These are phyloP conservation scores for Rhodomyrtus psidioides DNA, from an alignment of 441 rosid species.

Conservation along the genomic window DNA sequence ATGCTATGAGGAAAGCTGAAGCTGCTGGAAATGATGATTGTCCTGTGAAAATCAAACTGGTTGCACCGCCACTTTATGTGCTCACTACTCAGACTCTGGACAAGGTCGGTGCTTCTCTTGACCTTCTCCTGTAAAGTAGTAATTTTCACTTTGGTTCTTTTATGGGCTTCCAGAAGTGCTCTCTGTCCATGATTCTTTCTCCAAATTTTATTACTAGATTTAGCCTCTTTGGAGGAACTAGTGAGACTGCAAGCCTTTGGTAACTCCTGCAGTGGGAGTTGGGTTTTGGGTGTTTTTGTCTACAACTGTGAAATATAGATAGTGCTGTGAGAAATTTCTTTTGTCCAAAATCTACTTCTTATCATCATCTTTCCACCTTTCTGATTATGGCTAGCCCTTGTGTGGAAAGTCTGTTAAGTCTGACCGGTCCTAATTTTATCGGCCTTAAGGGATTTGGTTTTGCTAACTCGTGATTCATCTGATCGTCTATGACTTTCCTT, in stretches of 20 bases:
- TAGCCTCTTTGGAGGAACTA: neutral
- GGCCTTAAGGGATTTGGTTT: neutral
- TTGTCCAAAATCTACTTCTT: neutral
- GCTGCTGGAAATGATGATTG: conserved; percentile 88
- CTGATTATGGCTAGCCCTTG: neutral
- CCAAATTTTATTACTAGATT: neutral
- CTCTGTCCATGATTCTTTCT: neutral
- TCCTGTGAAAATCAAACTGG: conserved; percentile 90
- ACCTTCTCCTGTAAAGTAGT: neutral
- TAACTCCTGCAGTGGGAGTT: neutral
- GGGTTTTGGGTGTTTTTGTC: neutral
- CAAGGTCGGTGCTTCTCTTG: conserved; percentile 49
- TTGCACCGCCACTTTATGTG: conserved; percentile 96
- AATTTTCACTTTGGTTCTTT: neutral
- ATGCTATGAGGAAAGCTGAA: conserved; percentile 91
- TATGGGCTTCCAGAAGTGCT: neutral
- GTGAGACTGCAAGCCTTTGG: neutral
- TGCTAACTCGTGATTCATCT: neutral
- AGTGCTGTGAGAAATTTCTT: neutral
- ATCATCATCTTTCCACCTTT: neutral
- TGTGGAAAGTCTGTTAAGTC: neutral
- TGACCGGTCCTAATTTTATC: neutral
- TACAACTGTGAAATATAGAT: neutral
- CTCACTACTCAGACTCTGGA: conserved; percentile 96
- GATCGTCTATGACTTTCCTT: neutral